Conservation (phyloP, 1,284 basidiomycete species). For the Heliocybe sulcata region DNA sequence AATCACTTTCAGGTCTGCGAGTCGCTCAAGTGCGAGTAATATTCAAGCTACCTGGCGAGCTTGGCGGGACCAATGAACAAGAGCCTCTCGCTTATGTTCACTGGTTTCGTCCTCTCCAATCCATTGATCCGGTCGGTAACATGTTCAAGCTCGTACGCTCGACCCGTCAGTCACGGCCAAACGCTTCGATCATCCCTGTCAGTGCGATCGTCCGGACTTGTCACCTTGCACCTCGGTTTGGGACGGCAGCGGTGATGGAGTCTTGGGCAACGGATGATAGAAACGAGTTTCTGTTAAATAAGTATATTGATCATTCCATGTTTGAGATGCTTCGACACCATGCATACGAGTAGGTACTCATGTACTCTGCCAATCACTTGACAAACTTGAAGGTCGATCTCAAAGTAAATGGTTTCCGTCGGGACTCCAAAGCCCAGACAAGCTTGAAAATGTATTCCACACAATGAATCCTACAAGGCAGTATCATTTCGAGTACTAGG, state of each 20-base stretch:
- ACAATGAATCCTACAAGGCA: too few relatives aligned
- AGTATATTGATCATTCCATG: not conserved
- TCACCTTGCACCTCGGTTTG: conserved; percentile 12
- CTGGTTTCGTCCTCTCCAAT: conserved; percentile 20
- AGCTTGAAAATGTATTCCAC: too few relatives aligned
- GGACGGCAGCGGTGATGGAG: not conserved
- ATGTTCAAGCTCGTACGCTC: not conserved
- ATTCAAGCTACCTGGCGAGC: conserved; percentile 13
- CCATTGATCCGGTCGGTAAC: not conserved
- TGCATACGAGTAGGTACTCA: not conserved
- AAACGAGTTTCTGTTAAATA: not conserved
- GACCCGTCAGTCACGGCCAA: conserved; percentile 2
- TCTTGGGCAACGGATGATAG: not conserved
- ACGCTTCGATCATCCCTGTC: conserved; percentile 13
- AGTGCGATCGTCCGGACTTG: conserved; percentile 10
- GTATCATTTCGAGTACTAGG: too few relatives aligned
- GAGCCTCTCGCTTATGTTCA: conserved; percentile 22
- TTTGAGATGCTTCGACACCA: not conserved
- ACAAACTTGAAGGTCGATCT: too few relatives aligned
- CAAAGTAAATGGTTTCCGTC: too few relatives aligned
- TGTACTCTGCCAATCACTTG: too few relatives aligned
- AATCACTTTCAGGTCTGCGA: conserved; percentile 11
- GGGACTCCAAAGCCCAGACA: too few relatives aligned
- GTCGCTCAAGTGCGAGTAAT: conserved; percentile 16
- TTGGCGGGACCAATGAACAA: conserved; percentile 7